phyloP scores from a whole-genome alignment of 257 asterid species.

The Nicotiana benthamiana region DNA sequence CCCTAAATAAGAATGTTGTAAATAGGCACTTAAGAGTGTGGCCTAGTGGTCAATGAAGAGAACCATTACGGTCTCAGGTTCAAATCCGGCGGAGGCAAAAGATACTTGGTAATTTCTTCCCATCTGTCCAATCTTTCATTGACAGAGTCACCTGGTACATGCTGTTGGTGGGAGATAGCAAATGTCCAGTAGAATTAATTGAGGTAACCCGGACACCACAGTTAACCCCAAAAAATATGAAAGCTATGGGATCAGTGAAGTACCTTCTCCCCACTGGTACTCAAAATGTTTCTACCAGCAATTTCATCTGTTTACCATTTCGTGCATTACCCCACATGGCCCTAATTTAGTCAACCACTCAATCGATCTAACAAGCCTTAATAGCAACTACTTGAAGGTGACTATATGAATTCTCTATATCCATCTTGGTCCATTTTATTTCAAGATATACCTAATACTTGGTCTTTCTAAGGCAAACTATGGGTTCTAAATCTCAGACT shows the following conservation, averaged over 20 bases:
- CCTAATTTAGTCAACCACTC: not conserved
- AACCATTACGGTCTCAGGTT: too few relatives aligned
- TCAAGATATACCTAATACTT: not conserved
- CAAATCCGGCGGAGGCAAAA: too few relatives aligned
- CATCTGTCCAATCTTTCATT: too few relatives aligned
- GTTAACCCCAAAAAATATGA: not conserved
- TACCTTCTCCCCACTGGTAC: not conserved
- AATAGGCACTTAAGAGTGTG: too few relatives aligned
- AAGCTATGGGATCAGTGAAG: not conserved
- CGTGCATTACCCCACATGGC: not conserved
- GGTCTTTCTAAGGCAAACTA: not conserved
- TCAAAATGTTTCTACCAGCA: not conserved
- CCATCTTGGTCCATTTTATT: not conserved
- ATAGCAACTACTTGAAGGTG: not conserved
- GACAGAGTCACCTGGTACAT: too few relatives aligned
- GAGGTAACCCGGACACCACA: too few relatives aligned
- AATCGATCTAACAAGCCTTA: not conserved
- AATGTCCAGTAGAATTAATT: too few relatives aligned
- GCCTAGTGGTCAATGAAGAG: too few relatives aligned
- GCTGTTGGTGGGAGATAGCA: too few relatives aligned
- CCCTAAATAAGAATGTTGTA: too few relatives aligned
- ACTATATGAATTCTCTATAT: not conserved
- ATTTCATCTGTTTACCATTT: not conserved
- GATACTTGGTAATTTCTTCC: too few relatives aligned
- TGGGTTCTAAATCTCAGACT: not conserved